Evolutionary conservation across 2,329 filamentous ascomycete genomes (phyloP).

Genomic region (Westerdykella aurantiaca): DNA sequence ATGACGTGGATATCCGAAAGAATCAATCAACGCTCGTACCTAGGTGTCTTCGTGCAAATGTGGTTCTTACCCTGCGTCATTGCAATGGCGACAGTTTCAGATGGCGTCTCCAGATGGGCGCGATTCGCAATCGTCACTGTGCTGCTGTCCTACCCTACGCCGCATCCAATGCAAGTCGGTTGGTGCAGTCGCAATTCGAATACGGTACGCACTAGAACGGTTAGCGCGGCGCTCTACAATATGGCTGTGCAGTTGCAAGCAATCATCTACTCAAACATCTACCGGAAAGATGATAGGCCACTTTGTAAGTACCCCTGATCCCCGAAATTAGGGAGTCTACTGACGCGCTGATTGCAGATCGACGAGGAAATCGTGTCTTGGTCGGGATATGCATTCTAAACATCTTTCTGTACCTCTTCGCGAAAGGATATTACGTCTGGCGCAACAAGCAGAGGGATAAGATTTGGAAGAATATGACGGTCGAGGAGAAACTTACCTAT

Average conservation of each 20-base stretch:
- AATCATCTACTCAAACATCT: constrained; percentile 20
- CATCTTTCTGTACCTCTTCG: constrained; percentile 24
- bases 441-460: constrained; percentile 35
- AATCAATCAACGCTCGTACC: constrained; percentile 42
- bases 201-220: constrained; percentile 54
- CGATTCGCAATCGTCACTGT: constrained; percentile 47
- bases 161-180: constrained; percentile 50
- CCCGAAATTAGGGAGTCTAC: constrained; percentile 4
- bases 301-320: constrained; percentile 32
- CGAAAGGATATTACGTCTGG: constrained; percentile 31
- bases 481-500: constrained; percentile 43
- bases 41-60: constrained; percentile 46
- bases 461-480: constrained; percentile 43
- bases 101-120: constrained; percentile 42
- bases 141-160: constrained; percentile 40
- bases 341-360: constrained; percentile 8
- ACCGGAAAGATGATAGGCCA: constrained; percentile 43
- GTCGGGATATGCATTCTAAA: constrained; percentile 27
- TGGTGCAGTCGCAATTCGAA: constrained; percentile 57
- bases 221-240: constrained; percentile 57
- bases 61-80: constrained; percentile 57
- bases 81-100: constrained; percentile 44
- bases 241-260: constrained; percentile 20
- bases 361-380: constrained; percentile 20
- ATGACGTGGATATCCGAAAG: constrained; percentile 42